A percentile compares a stretch with the other conserved stretches of the same genome.
phyloP scores from a whole-genome alignment of 441 rosid genomes.

The Cnidoscolus chayamansa region DNA sequence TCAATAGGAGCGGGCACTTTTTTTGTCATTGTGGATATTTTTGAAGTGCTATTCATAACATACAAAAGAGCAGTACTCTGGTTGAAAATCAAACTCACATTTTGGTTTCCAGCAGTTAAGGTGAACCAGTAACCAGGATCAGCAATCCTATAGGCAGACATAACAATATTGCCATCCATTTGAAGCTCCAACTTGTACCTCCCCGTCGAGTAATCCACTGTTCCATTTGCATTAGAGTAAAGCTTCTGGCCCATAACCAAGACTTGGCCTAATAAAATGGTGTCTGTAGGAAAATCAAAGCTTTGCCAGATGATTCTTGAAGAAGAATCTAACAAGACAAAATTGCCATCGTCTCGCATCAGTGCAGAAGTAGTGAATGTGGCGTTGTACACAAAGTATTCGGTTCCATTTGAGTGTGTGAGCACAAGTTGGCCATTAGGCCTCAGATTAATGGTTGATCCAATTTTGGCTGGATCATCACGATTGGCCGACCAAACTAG shows the following conservation, averaged over 20 bases:
- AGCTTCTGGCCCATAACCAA: constrained; percentile 12
- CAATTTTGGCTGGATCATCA: constrained; percentile 25
- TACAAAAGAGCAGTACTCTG: constrained; percentile 21
- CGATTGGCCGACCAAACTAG: constrained; percentile 37
- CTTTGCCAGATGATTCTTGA: constrained; percentile 28
- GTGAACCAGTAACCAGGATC: constrained; percentile 31
- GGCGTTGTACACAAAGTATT: constrained; percentile 14
- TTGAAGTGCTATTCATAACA: neutral
- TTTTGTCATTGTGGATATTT: neutral
- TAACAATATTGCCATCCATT: constrained; percentile 26
- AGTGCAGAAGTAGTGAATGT: constrained; percentile 10
- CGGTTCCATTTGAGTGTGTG: constrained; percentile 24
- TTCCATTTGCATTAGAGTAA: constrained; percentile 23
- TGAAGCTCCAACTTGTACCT: constrained; percentile 32
- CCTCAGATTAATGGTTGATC: constrained; percentile 32
- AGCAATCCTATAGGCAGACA: constrained; percentile 25
- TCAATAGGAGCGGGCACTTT: constrained; percentile 15
- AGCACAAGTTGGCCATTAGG: constrained; percentile 27
- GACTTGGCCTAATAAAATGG: constrained; percentile 29
- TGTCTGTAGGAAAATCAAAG: constrained; percentile 33
- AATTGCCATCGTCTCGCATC: constrained; percentile 31
- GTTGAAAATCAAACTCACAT: constrained; percentile 22
- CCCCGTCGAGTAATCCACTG: constrained; percentile 23
- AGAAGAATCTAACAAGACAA: constrained; percentile 24
- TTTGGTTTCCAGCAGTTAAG: neutral